These are phyloP conservation scores for Peniophora sp. DNA, from an alignment of 1,284 basidiomycete species.

Conservation along the genomic window DNA sequence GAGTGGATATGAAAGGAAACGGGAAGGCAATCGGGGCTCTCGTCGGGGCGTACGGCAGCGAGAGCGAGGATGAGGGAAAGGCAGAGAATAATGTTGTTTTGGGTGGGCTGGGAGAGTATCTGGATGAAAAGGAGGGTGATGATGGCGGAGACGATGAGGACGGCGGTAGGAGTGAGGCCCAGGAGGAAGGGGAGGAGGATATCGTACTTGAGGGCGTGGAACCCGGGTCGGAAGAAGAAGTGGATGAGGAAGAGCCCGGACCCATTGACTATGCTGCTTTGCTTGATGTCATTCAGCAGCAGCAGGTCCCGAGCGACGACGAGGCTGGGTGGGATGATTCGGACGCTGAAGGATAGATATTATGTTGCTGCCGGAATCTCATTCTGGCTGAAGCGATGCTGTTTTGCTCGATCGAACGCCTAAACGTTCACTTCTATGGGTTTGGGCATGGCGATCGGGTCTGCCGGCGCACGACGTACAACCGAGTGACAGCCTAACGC, in stretches of 20 bases:
- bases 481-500: too few relatives aligned
- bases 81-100: slow-evolving; percentile 17
- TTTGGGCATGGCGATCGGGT: too few relatives aligned
- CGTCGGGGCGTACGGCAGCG: slow-evolving; percentile 63
- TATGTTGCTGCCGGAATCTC: too few relatives aligned
- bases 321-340: slow-evolving; percentile 58
- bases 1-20: slow-evolving; percentile 40
- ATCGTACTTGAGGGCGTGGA: slow-evolving; percentile 16
- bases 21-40: slow-evolving; percentile 49
- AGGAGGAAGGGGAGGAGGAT: slow-evolving; percentile 14
- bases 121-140: slow-evolving; percentile 10
- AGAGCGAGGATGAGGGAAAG: slow-evolving; percentile 32
- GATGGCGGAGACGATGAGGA: slow-evolving; percentile 15
- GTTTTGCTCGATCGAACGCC: too few relatives aligned
- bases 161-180: slow-evolving; percentile 24
- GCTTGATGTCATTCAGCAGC: slow-evolving; percentile 38
- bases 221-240: slow-evolving; percentile 24
- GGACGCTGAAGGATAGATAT: slow-evolving; percentile 26
- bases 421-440: too few relatives aligned
- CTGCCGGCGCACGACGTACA: too few relatives aligned
- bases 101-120: neutral
- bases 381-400: too few relatives aligned
- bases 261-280: slow-evolving; percentile 41
- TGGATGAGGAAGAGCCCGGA: slow-evolving; percentile 20
- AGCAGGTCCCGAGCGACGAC: slow-evolving; percentile 37